phyloP scores from a whole-genome alignment of 306 rosid species.

The Castanea mollissima region DNA sequence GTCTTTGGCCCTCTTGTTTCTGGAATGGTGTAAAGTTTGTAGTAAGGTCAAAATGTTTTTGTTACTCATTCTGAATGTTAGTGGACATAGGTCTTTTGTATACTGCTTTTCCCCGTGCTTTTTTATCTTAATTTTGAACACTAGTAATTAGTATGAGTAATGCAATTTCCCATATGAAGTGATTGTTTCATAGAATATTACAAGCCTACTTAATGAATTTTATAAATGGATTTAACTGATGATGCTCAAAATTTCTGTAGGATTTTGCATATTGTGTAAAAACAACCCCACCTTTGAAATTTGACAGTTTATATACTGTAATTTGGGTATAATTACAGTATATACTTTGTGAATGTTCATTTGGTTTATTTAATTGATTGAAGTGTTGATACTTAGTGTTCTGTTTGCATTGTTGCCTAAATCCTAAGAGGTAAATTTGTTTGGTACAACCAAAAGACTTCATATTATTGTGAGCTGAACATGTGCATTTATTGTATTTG shows the following conservation, averaged over 20 bases:
- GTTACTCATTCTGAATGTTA: not conserved
- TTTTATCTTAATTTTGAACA: not conserved
- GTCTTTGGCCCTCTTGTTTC: no score
- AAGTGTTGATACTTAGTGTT: not conserved
- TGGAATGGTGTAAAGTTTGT: no score
- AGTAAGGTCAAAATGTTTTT: not conserved
- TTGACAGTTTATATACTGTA: not conserved
- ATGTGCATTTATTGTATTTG: conserved; percentile 29
- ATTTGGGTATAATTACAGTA: not conserved
- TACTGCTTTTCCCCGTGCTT: not conserved
- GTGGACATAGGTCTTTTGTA: not conserved
- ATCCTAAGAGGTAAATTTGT: not conserved
- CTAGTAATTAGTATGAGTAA: not conserved
- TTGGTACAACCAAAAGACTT: conserved; percentile 4
- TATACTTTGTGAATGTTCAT: not conserved
- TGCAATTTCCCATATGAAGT: not conserved
- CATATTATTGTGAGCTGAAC: conserved; percentile 11
- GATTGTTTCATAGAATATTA: not conserved
- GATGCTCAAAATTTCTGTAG: not conserved
- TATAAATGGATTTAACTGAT: not conserved
- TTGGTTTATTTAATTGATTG: not conserved
- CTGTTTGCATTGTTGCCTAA: not conserved
- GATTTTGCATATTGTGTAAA: not conserved
- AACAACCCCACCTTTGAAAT: not conserved
- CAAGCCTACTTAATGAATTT: not conserved